Base-by-base conservation (phyloP, 495 filamentous ascomycete species). In the Haplographium delicatum region DNA sequence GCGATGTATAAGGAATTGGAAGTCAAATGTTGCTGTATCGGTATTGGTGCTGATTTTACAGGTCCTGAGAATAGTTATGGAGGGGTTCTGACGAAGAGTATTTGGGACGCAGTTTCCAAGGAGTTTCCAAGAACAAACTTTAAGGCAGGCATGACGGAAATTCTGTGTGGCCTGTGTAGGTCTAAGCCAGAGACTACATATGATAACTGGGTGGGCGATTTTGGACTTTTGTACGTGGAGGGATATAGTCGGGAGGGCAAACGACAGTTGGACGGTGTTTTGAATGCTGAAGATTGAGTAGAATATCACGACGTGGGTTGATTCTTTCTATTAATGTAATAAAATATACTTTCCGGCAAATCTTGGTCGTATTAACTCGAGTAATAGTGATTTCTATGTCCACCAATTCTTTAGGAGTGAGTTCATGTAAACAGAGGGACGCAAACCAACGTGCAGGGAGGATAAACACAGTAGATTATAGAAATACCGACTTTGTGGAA, bases 101-200 rank as follows among this genome's bases (percentile, higher is more conserved):
- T 67, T 24, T 73, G 60, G 47, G 46, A 64, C 11, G 60, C 35
- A 1, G 54, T 78, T 24, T 50, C 66, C 4, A 25, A 43, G 15
- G 66, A 48, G 33, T 70, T 67, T 41, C 75, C 74, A 6, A 37
- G 69, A 2, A 34, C 53, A 20, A 65, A 63, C 1, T 70, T 75
- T 18, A 62, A 54, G 18, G 63, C 65, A 1, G 58, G 47, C 1
- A 8, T 74, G 1, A 69, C 56, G 35, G 56, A 63, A 9, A 61
- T 72, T 11, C 51, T 74, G 53, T 73, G 67, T 51, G 61, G 63
- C 1, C 51, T 80, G 19, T 78, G 72, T 49, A 54, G 54, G 5
- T 60, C 35, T 4, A 79, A 78, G 60, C 74, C 75, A 5, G 61
- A 62, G 24, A 72, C 72, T 3, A 78, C 75, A 9, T 76, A 72